phyloP scores from a whole-genome alignment of 306 rosid species.

The Lathyrus oleraceus region DNA sequence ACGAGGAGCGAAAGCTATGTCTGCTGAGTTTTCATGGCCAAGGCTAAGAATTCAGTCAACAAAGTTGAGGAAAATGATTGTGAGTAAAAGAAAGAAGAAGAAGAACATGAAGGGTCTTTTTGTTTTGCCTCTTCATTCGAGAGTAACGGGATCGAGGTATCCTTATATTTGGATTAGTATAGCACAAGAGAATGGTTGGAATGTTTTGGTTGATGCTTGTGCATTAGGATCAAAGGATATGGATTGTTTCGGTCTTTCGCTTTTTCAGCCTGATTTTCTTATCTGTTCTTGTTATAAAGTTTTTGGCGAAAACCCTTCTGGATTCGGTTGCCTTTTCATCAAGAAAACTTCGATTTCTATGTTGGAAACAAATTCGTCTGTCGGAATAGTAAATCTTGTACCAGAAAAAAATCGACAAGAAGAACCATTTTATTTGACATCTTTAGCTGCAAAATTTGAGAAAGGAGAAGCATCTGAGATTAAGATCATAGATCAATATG shows the following conservation, averaged over 20 bases:
- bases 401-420: conserved; percentile 44
- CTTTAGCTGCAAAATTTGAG: conserved; percentile 45
- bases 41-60: conserved; percentile 69
- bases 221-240: conserved; percentile 88
- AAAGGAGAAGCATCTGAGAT: conserved; percentile 31
- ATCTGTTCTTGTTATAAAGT: conserved; percentile 85
- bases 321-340: conserved; percentile 86
- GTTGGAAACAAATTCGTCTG: conserved; percentile 53
- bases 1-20: conserved; percentile 67
- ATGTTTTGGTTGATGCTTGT: conserved; percentile 85
- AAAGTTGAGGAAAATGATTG: conserved; percentile 70
- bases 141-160: conserved; percentile 84
- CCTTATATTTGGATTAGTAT: conserved; percentile 87
- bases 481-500: conserved; percentile 27
- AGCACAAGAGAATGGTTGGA: conserved; percentile 92
- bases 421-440: conserved; percentile 9
- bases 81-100: conserved; percentile 57
- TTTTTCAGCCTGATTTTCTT: conserved; percentile 78
- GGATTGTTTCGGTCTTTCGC: conserved; percentile 86
- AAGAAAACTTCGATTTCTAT: conserved; percentile 64
- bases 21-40: conserved; percentile 95
- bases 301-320: conserved; percentile 92
- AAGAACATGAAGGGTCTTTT: conserved; percentile 64
- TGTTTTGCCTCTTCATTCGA: conserved; percentile 83
- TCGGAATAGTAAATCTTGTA: conserved; percentile 79